These are phyloP conservation scores for Coniferiporia sulphurascens DNA, from an alignment of 1,284 basidiomycete genomes.

Conservation along the genomic window DNA sequence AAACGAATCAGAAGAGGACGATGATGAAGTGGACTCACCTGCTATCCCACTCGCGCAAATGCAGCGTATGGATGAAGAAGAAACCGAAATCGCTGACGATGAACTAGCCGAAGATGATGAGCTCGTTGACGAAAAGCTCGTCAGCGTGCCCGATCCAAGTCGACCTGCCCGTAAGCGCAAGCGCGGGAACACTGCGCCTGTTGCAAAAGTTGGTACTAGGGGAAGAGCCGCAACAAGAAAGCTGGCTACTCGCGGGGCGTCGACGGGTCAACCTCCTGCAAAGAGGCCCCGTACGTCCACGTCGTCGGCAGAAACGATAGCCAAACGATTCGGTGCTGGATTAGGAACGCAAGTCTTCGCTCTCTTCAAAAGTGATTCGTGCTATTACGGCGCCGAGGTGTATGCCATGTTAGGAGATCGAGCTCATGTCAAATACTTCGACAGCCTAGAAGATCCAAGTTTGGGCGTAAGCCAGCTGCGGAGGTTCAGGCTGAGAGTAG, in stretches of 20 bases:
- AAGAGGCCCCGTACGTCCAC: background rate
- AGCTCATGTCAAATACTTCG: conserved; percentile 51
- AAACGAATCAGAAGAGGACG: conserved; percentile 1
- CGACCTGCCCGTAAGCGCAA: conserved; percentile 44
- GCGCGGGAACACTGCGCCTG: conserved; percentile 28
- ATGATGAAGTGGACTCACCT: conserved; percentile 10
- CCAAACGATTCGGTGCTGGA: conserved; percentile 18
- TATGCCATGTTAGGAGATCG: conserved; percentile 30
- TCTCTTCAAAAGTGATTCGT: conserved; percentile 53
- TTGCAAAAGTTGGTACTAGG: conserved; percentile 20
- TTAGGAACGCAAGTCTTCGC: conserved; percentile 58
- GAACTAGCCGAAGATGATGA: conserved; percentile 36
- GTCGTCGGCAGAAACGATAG: conserved; percentile 7
- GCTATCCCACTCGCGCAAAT: conserved; percentile 21
- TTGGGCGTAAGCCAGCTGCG: conserved; percentile 55
- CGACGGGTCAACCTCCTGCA: background rate
- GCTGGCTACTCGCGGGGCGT: background rate
- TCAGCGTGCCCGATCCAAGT: conserved; percentile 8
- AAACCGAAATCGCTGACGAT: conserved; percentile 44
- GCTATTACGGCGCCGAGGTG: conserved; percentile 59
- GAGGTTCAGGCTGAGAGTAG: conserved; percentile 40
- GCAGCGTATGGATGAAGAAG: conserved; percentile 36
- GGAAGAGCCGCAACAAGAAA: conserved; percentile 23
- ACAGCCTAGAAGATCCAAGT: conserved; percentile 36
- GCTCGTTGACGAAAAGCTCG: conserved; percentile 19